Conservation (phyloP, 75 land plant species). For the Cryptomeria japonica region DNA sequence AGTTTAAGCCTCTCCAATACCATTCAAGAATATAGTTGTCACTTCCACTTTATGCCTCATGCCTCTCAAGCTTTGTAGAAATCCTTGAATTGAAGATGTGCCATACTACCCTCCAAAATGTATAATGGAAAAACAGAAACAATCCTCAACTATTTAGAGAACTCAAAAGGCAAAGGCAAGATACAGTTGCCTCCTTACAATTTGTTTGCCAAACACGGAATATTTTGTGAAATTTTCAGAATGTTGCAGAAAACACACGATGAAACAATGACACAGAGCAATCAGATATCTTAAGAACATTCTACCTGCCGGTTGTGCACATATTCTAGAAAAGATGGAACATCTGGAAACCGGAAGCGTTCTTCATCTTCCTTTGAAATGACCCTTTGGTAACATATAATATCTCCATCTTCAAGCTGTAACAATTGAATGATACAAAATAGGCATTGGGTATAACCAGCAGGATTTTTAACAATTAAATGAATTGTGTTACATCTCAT, state of each 20-base stretch:
- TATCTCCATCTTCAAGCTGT: conserved; percentile 99
- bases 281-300: background rate
- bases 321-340: conserved; percentile 93
- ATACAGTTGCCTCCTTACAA: background rate
- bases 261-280: background rate
- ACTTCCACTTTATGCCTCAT: too few relatives aligned
- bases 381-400: conserved; percentile 87
- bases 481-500: background rate
- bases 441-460: background rate
- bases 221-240: background rate
- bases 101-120: too few relatives aligned
- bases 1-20: too few relatives aligned
- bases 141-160: too few relatives aligned
- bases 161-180: background rate
- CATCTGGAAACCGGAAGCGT: conserved; percentile 79
- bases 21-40: too few relatives aligned
- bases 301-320: conserved; percentile 95
- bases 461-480: background rate
- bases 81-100: too few relatives aligned
- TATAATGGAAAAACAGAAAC: too few relatives aligned
- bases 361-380: conserved; percentile 49
- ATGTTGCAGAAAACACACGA: background rate
- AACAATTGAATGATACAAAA: background rate
- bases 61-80: too few relatives aligned
- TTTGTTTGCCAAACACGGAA: background rate